phyloP scores from a whole-genome alignment of 2,329 filamentous ascomycete genomes.

The Aureobasidium sp. region DNA sequence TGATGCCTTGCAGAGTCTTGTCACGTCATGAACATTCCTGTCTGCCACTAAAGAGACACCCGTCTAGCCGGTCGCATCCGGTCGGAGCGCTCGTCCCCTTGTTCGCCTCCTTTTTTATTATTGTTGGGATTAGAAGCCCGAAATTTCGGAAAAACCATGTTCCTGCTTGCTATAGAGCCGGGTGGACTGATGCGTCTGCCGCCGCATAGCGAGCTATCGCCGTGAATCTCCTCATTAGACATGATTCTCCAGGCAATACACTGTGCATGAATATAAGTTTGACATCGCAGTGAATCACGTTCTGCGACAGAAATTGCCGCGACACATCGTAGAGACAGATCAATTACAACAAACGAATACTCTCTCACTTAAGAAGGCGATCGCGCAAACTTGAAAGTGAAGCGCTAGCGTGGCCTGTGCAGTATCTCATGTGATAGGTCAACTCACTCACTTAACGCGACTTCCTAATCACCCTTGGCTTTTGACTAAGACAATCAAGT shows the following conservation, averaged over 20 bases:
- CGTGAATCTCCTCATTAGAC: background rate
- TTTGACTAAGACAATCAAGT: background rate
- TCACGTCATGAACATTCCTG: background rate
- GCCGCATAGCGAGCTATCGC: background rate
- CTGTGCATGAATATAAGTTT: background rate
- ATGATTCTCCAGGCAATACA: background rate
- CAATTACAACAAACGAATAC: background rate
- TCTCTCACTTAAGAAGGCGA: background rate
- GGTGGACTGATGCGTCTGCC: background rate
- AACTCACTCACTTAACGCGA: background rate
- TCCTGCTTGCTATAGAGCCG: background rate
- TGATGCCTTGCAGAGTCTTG: background rate
- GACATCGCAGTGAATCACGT: background rate
- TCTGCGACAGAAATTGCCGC: background rate
- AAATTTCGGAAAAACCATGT: background rate
- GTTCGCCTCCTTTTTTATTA: background rate
- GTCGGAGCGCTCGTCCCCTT: too few species aligned
- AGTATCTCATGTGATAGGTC: slow-evolving; percentile 3
- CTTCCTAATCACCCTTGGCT: background rate
- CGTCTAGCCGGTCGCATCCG: background rate
- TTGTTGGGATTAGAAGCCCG: background rate
- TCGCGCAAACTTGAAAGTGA: slow-evolving; percentile 2
- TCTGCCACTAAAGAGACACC: background rate
- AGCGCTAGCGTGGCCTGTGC: slow-evolving; percentile 8
- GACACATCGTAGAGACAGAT: background rate